Evolutionary conservation across 345 rosid species (phyloP).

Genomic region (Aquilaria sinensis): DNA sequence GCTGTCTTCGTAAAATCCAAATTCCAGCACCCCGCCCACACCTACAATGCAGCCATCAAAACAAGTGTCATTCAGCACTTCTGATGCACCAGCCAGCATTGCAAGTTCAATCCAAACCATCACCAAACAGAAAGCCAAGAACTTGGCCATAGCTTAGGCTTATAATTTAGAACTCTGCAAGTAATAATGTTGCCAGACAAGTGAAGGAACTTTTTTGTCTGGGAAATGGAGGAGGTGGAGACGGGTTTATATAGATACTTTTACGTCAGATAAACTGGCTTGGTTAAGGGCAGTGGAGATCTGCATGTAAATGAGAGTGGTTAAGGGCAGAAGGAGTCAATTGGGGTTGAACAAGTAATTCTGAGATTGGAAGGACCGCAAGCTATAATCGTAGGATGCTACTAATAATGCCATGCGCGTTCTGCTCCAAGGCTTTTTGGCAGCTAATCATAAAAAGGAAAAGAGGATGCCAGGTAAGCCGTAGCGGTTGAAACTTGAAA

Average conservation of each 20-base stretch:
- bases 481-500: too few species aligned
- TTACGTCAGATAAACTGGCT: not conserved
- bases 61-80: slow-evolving; percentile 38
- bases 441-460: too few species aligned
- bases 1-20: slow-evolving; percentile 36
- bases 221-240: not conserved
- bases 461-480: too few species aligned
- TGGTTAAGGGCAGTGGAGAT: not conserved
- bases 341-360: slow-evolving; percentile 15
- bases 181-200: not conserved
- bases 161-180: not conserved
- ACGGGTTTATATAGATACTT: not conserved
- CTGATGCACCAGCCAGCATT: slow-evolving; percentile 13
- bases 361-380: too few species aligned
- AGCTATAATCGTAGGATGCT: too few species aligned
- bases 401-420: slow-evolving; percentile 9
- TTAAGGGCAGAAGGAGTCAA: slow-evolving; percentile 24
- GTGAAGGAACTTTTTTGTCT: not conserved
- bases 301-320: slow-evolving; percentile 4
- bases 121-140: slow-evolving; percentile 5
- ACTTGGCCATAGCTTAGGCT: slow-evolving; percentile 5
- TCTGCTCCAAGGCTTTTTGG: too few species aligned
- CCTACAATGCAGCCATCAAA: slow-evolving; percentile 21
- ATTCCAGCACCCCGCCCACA: slow-evolving; percentile 37
- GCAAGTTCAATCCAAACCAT: slow-evolving; percentile 15